Percentiles rank a stretch among this genome's conserved stretches.
phyloP scores from a whole-genome alignment of 106 monocot species.

The Platanthera zijinensis region DNA sequence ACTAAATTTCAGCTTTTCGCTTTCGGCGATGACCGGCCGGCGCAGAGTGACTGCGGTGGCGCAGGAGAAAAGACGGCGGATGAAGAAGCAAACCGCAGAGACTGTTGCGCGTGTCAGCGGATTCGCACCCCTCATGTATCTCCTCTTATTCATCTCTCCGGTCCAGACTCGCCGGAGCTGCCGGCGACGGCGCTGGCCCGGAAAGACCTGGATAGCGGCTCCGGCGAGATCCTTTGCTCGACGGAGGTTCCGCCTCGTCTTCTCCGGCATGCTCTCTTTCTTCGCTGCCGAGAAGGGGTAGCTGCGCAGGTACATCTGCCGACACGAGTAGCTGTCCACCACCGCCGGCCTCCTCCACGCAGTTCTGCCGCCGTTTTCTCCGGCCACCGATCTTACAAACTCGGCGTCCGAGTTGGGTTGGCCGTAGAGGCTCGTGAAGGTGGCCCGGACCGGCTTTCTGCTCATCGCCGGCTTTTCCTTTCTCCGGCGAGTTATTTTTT shows the following conservation, averaged over 20 bases:
- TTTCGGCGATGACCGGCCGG: neutral
- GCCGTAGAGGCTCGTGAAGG: neutral
- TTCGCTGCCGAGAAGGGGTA: constrained; percentile 45
- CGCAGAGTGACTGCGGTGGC: constrained; percentile 8
- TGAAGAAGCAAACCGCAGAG: constrained; percentile 15
- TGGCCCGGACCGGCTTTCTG: neutral
- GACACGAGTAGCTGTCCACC: constrained; percentile 44
- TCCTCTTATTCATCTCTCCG: constrained; percentile 1
- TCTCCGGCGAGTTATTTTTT: neutral
- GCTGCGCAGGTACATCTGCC: constrained; percentile 50
- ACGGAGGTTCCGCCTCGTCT: constrained; percentile 20
- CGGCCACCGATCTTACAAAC: constrained; percentile 27
- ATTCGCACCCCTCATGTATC: neutral
- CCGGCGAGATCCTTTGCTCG: constrained; percentile 23
- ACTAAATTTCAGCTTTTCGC: no score
- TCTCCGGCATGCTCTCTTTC: constrained; percentile 29
- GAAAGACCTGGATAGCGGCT: neutral
- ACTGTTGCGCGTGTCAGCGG: neutral
- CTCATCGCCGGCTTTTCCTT: neutral
- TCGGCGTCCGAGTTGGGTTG: constrained; percentile 46
- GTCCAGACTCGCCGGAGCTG: neutral
- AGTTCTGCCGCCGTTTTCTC: neutral
- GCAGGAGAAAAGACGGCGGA: constrained; percentile 24
- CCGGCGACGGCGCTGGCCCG: neutral
- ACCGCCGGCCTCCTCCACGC: constrained; percentile 9